Conservation (phyloP, 345 rosid genomes). For the Camelina sativa region DNA sequence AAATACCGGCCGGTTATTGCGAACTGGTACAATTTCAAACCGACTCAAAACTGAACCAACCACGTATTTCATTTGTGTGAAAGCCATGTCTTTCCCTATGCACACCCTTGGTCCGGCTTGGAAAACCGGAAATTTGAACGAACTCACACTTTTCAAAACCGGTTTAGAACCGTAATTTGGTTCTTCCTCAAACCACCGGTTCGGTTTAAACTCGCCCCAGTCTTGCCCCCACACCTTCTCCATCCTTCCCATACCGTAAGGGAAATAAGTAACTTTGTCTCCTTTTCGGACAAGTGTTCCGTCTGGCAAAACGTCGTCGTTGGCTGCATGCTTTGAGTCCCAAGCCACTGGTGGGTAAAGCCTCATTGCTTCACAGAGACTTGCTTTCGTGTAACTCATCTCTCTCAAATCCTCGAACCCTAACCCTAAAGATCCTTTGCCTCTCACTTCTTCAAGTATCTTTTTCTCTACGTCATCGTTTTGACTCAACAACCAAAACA, state of each 20-base stretch:
- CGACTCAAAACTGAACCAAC: slow-evolving; percentile 53
- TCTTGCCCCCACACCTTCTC: slow-evolving; percentile 71
- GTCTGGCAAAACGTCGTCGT: slow-evolving; percentile 63
- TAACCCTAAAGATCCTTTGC: slow-evolving; percentile 27
- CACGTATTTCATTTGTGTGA: slow-evolving; percentile 75
- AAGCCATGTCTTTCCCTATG: slow-evolving; percentile 76
- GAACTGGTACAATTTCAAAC: slow-evolving; percentile 51
- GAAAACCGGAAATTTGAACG: slow-evolving; percentile 68
- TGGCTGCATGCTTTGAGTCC: slow-evolving; percentile 67
- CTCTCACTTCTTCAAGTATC: slow-evolving; percentile 48
- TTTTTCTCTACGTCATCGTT: slow-evolving; percentile 44
- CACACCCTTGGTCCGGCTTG: slow-evolving; percentile 83
- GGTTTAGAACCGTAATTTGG: slow-evolving; percentile 26
- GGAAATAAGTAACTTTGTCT: slow-evolving; percentile 61
- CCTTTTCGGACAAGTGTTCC: slow-evolving; percentile 63
- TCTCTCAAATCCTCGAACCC: slow-evolving; percentile 53
- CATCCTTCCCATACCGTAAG: slow-evolving; percentile 86
- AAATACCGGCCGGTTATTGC: slow-evolving; percentile 50
- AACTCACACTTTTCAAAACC: slow-evolving; percentile 49
- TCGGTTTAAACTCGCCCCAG: slow-evolving; percentile 66
- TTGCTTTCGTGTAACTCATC: slow-evolving; percentile 59
- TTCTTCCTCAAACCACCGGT: slow-evolving; percentile 51
- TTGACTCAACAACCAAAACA: slow-evolving; percentile 63
- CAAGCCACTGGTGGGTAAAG: slow-evolving; percentile 80
- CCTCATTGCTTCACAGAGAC: slow-evolving; percentile 70